Percentiles rank a stretch among this genome's conserved stretches.
Evolutionary conservation across 2,329 filamentous ascomycete genomes (phyloP).

Genomic region (Aspergillus amoenus): DNA sequence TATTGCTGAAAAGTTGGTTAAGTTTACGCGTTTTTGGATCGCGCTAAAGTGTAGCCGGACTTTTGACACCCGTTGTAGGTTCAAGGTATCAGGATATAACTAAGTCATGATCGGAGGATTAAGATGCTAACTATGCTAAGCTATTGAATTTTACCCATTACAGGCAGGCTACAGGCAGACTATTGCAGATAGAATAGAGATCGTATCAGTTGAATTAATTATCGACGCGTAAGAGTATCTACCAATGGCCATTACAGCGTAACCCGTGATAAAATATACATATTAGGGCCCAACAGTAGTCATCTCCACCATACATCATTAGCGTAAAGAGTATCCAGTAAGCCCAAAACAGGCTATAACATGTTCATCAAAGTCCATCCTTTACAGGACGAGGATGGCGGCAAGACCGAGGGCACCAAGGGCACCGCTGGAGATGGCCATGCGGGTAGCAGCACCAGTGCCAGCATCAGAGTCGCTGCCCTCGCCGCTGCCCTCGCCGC

Average conservation of each 20-base stretch:
- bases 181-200: background rate
- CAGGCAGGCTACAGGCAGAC: background rate
- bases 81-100: too few species aligned
- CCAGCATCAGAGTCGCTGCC: background rate
- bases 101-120: too few species aligned
- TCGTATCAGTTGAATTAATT: slow-evolving; percentile 16
- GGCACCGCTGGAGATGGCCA: slow-evolving; percentile 31
- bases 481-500: slow-evolving; percentile 7
- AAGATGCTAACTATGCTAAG: too few species aligned
- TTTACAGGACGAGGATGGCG: slow-evolving; percentile 43
- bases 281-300: slow-evolving; percentile 15
- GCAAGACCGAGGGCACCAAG: slow-evolving; percentile 43
- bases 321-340: background rate
- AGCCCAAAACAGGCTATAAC: background rate
- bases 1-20: too few species aligned
- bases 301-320: slow-evolving; percentile 14
- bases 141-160: too few species aligned
- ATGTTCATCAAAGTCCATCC: slow-evolving; percentile 1
- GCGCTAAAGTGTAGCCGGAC: too few species aligned
- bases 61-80: too few species aligned
- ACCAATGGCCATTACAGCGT: slow-evolving; percentile 15
- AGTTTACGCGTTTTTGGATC: too few species aligned
- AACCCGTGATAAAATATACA: slow-evolving; percentile 21
- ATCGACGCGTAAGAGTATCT: slow-evolving; percentile 11
- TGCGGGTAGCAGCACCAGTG: slow-evolving; percentile 28